Evolutionary conservation across 169 alveolate genomes (phyloP).

Genomic region (Babesia microti): DNA sequence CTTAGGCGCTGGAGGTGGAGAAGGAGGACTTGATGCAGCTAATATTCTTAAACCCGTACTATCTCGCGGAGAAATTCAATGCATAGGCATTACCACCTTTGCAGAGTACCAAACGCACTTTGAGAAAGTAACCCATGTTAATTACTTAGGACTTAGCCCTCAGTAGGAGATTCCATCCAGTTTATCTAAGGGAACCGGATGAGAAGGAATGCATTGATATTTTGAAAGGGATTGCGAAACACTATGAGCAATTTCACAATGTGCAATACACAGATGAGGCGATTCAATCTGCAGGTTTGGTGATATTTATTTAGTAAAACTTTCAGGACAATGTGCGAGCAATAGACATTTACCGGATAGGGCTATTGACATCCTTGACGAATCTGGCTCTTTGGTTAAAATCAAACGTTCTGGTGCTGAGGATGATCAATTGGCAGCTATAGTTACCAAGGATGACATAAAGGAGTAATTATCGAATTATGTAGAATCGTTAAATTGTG

Average conservation of each 20-base stretch:
- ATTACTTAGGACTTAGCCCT: conserved; percentile 67
- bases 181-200: conserved; percentile 63
- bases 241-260: conserved; percentile 69
- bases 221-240: conserved; percentile 59
- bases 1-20: conserved; percentile 65
- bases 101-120: conserved; percentile 55
- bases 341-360: conserved; percentile 68
- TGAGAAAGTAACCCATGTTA: conserved; percentile 18
- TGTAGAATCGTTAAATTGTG: conserved; percentile 21
- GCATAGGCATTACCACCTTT: conserved; percentile 64
- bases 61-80: conserved; percentile 73
- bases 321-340: conserved; percentile 53
- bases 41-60: conserved; percentile 76
- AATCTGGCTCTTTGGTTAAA: conserved; percentile 72
- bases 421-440: neutral
- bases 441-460: neutral
- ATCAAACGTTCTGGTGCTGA: conserved; percentile 31
- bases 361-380: conserved; percentile 73
- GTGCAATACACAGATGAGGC: conserved; percentile 57
- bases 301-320: conserved; percentile 7
- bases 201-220: conserved; percentile 53
- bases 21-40: conserved; percentile 81
- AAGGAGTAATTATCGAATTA: neutral
- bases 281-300: conserved; percentile 28
- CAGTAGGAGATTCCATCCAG: conserved; percentile 74